Conservation (phyloP, 2,329 filamentous ascomycete genomes). For the Seiridium cupressi region DNA sequence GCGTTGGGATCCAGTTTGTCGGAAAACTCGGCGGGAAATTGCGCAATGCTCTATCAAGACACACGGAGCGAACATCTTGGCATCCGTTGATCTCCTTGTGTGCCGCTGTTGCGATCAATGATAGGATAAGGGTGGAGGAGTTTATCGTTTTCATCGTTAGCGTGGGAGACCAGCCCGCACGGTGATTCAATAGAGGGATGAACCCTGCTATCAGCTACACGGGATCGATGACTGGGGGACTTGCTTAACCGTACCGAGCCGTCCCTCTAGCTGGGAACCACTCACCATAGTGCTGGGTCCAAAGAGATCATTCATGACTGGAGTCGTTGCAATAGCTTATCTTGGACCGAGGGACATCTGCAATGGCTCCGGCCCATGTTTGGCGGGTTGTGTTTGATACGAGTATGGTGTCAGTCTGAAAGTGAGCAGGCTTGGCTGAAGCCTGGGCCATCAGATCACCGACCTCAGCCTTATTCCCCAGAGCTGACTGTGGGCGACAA, state of each 20-base stretch:
- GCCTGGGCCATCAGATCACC: neutral
- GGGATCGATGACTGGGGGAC: neutral
- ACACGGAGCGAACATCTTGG: neutral
- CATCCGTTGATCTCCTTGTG: neutral
- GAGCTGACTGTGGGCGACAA: no score
- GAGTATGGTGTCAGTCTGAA: no score
- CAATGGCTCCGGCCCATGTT: no score
- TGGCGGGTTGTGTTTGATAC: no score
- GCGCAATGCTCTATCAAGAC: neutral
- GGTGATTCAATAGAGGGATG: neutral
- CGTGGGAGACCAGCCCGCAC: neutral
- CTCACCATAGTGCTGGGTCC: neutral
- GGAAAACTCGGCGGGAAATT: neutral
- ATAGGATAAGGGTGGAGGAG: neutral
- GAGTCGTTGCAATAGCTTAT: no score
- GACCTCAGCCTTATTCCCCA: neutral
- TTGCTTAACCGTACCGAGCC: conserved; percentile 1
- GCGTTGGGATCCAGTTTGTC: neutral
- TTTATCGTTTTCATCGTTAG: neutral
- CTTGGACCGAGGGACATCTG: no score
- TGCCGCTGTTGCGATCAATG: neutral
- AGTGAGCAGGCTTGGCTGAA: no score
- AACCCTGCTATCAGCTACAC: conserved; percentile 3
- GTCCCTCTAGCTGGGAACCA: neutral
- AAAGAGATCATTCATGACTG: neutral